phyloP scores from a whole-genome alignment of 129 eudicot genomes.

The Arctium lappa region DNA sequence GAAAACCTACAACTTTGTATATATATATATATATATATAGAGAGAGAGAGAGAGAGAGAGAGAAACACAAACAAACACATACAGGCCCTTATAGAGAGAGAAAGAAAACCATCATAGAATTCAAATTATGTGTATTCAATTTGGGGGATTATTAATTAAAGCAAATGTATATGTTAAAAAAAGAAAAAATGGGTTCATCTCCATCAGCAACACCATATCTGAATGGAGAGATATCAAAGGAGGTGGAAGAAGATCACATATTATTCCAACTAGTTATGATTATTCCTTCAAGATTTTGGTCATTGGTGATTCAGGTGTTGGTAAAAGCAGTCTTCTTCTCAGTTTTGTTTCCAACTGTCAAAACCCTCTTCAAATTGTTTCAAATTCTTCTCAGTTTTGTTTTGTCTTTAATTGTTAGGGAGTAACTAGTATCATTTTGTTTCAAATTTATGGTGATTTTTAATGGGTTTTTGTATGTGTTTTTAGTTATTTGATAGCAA shows the following conservation, averaged over 20 bases:
- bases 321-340: constrained; percentile 80
- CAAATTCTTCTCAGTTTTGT: too few relatives aligned
- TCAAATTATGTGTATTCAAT: constrained; percentile 6
- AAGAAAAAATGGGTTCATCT: constrained; percentile 27
- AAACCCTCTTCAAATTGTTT: constrained; percentile 26
- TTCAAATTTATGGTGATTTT: not conserved
- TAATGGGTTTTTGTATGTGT: not conserved
- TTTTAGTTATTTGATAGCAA: too few relatives aligned
- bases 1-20: too few relatives aligned
- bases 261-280: constrained; percentile 56
- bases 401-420: too few relatives aligned
- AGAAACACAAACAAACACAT: not conserved
- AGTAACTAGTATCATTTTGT: too few relatives aligned
- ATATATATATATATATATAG: not conserved
- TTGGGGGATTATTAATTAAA: not conserved
- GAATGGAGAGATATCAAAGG: constrained; percentile 26
- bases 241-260: constrained; percentile 28
- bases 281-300: constrained; percentile 79
- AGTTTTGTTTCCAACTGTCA: constrained; percentile 46
- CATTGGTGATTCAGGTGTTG: constrained; percentile 86
- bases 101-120: not conserved
- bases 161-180: not conserved
- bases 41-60: not conserved
- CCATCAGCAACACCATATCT: constrained; percentile 25
- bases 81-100: not conserved